Base-by-base conservation (phyloP, 257 asterid species). In the Striga asiatica region DNA sequence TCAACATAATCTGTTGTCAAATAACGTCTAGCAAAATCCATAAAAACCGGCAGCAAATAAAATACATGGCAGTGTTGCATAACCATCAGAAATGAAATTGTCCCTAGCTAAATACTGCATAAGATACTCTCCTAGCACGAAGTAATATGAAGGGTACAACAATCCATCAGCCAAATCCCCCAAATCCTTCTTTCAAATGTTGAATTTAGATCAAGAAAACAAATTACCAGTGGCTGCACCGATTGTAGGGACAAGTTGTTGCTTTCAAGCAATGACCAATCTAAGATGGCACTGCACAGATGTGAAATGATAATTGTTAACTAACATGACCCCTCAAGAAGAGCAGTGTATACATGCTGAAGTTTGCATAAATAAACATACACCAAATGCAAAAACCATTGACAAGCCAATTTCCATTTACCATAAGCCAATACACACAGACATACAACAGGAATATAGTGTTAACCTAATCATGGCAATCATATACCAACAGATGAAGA, bases 271-370 rank as follows among this genome's bases (percentile, higher is more conserved):
- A 42, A 21, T 2, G 18, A 18, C 34, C 46, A 50, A 46, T 56
- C 64, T 71, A 75, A 4, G 77, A 71, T 0, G 77, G 75, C 81
- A 71, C 81, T 75, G 81, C 72, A 67, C 35, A 41, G 19, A 56
- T 28, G 28, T 0, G 19, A 71, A 56, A 25, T 2, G 21, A 14
- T 10, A 4, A 20, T n/a, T 45, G 49, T 71, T 12, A 69, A 16
- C 21, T 14, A 42, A 42, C 48, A 41, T 41, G n/a, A 7, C 0
- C 8, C 8, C 16, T 1, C 20, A 45, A 45, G 1, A 0, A 45
- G 12, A 19, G 6, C 31, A 11, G 24, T n/a, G n/a, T n/a, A n/a
- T n/a, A n/a, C n/a, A 7, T 27, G 32, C 1, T 8, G 29, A 42
- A 27, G 14, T 51, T 32, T 32, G 10, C 38, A 32, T 2, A 16